Conservation (phyloP, 2,329 filamentous ascomycete species). For the Botryotinia convoluta region DNA sequence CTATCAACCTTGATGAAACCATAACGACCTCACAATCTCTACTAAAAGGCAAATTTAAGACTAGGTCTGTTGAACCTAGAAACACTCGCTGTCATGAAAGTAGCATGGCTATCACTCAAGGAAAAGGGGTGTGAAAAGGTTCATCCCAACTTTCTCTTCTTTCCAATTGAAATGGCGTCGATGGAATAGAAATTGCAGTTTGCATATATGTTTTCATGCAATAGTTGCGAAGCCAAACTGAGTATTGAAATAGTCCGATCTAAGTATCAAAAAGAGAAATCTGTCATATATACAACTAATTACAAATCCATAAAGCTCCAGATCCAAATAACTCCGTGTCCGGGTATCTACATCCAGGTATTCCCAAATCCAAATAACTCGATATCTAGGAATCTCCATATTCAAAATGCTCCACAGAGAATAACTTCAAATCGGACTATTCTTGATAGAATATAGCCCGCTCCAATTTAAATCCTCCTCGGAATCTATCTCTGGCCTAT, state of each 20-base stretch:
- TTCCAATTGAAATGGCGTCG: background rate
- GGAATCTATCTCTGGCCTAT: background rate
- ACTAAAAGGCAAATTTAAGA: background rate
- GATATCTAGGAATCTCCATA: background rate
- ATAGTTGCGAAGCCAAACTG: background rate
- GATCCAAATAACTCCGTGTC: background rate
- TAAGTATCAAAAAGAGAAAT: background rate
- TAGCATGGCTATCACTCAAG: background rate
- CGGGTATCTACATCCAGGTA: background rate
- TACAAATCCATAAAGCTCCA: background rate
- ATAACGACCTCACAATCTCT: background rate
- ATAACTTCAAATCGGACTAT: background rate
- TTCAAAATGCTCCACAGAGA: background rate
- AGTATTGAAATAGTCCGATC: background rate
- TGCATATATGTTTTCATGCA: background rate
- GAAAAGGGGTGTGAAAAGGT: background rate
- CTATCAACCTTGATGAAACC: background rate
- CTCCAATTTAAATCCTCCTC: conserved; percentile 1
- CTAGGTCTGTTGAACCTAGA: background rate
- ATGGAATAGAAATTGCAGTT: background rate
- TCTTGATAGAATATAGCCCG: conserved; percentile 5
- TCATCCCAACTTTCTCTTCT: background rate
- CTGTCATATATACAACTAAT: too few species aligned
- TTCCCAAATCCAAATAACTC: background rate
- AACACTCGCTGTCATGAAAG: background rate